A percentile compares a stretch with the other conserved stretches of the same genome.
Evolutionary conservation across 2,329 filamentous ascomycete species (phyloP).

Genomic region (Fusarium longipes): DNA sequence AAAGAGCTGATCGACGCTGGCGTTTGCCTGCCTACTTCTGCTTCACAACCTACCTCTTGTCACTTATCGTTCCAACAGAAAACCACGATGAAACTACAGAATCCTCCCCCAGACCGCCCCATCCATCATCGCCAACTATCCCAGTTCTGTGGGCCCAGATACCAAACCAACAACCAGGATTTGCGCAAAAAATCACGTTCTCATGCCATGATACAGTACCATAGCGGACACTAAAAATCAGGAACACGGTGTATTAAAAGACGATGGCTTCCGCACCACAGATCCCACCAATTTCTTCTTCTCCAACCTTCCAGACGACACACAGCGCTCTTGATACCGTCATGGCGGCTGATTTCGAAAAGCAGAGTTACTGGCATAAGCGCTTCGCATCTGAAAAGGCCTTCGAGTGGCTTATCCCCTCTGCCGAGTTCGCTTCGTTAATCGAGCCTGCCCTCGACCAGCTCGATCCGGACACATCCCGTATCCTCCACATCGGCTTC

Average conservation of each 20-base stretch:
- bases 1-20: background rate
- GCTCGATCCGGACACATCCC: constrained; percentile 42
- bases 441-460: constrained; percentile 53
- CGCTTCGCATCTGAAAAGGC: constrained; percentile 58
- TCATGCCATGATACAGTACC: constrained; percentile 35
- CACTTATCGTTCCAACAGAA: background rate
- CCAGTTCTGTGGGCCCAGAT: constrained; percentile 35
- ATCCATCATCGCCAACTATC: constrained; percentile 24
- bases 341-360: constrained; percentile 57
- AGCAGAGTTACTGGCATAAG: constrained; percentile 62
- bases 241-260: constrained; percentile 10
- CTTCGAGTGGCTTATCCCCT: constrained; percentile 62
- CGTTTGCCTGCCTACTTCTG: background rate
- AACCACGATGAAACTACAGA: constrained; percentile 13
- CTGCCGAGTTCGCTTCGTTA: constrained; percentile 55
- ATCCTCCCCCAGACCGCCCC: constrained; percentile 18
- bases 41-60: background rate
- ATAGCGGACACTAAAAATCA: constrained; percentile 20
- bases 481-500: constrained; percentile 60
- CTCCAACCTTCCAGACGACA: constrained; percentile 26
- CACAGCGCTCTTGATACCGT: constrained; percentile 19
- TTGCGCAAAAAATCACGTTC: constrained; percentile 25
- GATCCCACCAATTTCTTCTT: constrained; percentile 36
- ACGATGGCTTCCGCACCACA: constrained; percentile 34
- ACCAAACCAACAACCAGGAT: constrained; percentile 24